Evolutionary conservation across 768 basidiomycete genomes (phyloP), one percentile per base, ranked within the genome.

Genomic region (Paxillus ammoniavirescens): DNA sequence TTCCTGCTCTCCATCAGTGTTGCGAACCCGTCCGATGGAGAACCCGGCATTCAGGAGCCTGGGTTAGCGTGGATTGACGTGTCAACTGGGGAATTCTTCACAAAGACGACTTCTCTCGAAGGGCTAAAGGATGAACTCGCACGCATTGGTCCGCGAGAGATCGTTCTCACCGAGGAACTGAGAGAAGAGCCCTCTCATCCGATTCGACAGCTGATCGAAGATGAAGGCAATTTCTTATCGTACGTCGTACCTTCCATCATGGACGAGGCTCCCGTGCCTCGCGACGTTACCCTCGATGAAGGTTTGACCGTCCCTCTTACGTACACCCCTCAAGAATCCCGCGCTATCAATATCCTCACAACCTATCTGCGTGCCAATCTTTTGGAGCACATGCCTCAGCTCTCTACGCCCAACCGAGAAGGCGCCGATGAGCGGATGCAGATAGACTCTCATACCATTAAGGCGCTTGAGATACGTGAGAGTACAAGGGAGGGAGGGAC

Each of bases 11-110:
- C 93, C 5, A 75, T 95, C 37, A 72, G 66, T 26, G 35, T 71
- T 33, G 43, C 62, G 8, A 57, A 61, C 12, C 57, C 53, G n/a
- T 31, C 40, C 12, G 21, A 17, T 18, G 53, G 35, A 38, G 44
- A 51, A 38, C 14, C 30, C 7, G 48, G 12, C 37, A 38, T 53
- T 26, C 56, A 50, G 26, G 49, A 66, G 8, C 54, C 83, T n/a
- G 92, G 91, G 2, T 73, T 98, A 38, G 93, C 94, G 6, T 98
- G 94, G 87, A 93, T 91, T 23, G 95, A 98, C 65, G 82, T 97
- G 15, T 94, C 95, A 13, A 97, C 94, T 0, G 92, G 93, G 55
- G 94, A 96, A 64, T 92, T 96, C 68, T 93, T 89, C 68, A 86
- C 89, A 10, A 90, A 90, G 58, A 66, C 70, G 6, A 77, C 82